Conservation (phyloP, 1,284 basidiomycete genomes). For the Ganoderma sinense region DNA sequence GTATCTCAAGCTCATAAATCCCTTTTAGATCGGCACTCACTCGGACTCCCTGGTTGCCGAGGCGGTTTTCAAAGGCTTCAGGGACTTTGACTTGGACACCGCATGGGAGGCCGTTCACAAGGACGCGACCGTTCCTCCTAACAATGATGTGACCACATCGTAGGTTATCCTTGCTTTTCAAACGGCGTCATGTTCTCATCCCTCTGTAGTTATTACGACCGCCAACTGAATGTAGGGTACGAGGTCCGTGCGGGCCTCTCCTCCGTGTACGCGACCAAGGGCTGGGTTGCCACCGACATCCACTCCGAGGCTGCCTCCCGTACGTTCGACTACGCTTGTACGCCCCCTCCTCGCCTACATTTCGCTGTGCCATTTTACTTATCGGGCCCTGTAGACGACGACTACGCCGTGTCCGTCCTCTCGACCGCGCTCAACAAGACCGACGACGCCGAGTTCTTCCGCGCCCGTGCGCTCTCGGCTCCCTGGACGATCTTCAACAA, state of each 20-base stretch:
- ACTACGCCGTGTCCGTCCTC: slow-evolving; percentile 75
- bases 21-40: slow-evolving; percentile 84
- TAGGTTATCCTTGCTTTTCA: too few species aligned
- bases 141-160: slow-evolving; percentile 64
- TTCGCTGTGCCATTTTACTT: too few species aligned
- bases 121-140: slow-evolving; percentile 75
- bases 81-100: slow-evolving; percentile 66
- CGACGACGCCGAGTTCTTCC: slow-evolving; percentile 58
- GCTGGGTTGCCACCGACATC: slow-evolving; percentile 83
- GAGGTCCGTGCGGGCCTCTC: slow-evolving; percentile 84
- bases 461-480: too few species aligned
- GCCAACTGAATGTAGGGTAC: slow-evolving; percentile 80
- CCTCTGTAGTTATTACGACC: slow-evolving; percentile 81
- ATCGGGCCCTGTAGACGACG: slow-evolving; percentile 80
- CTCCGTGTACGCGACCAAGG: slow-evolving; percentile 67
- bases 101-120: slow-evolving; percentile 84
- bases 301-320: slow-evolving; percentile 83
- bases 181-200: too few species aligned
- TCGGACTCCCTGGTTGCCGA: slow-evolving; percentile 85
- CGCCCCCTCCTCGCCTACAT: too few species aligned
- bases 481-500: slow-evolving; percentile 81
- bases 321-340: slow-evolving; percentile 76
- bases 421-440: slow-evolving; percentile 60
- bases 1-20: too few species aligned
- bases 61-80: slow-evolving; percentile 72